These are phyloP conservation scores for Hibiscus syriacus DNA, from an alignment of 345 rosid genomes.

Conservation along the genomic window DNA sequence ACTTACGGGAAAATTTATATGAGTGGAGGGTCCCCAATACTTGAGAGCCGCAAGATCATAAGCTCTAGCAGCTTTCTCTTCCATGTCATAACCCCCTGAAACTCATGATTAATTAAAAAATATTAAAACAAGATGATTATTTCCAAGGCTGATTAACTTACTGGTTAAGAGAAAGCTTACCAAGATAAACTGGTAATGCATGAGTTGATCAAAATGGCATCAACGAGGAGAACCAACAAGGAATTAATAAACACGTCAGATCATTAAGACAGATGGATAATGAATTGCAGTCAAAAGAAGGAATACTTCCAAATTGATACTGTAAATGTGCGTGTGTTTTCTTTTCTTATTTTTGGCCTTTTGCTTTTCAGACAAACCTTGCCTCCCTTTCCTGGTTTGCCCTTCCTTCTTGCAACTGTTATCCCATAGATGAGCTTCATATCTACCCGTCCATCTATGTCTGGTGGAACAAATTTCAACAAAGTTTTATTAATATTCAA, in stretches of 20 bases:
- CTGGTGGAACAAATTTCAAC: conserved; percentile 18
- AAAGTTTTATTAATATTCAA: too few species aligned
- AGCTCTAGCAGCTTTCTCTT: conserved; percentile 78
- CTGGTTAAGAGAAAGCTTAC: conserved; percentile 24
- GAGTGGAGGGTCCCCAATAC: conserved; percentile 80
- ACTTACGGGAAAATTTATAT: conserved; percentile 60
- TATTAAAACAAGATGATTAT: background rate
- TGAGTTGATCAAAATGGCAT: conserved; percentile 31
- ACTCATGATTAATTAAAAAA: background rate
- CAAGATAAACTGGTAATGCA: conserved; percentile 55
- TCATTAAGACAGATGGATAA: background rate
- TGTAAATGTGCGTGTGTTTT: background rate
- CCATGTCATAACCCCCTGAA: conserved; percentile 84
- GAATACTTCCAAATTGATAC: background rate
- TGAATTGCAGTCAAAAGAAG: background rate
- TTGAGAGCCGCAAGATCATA: conserved; percentile 82
- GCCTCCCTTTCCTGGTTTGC: conserved; percentile 85
- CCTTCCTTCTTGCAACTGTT: conserved; percentile 91
- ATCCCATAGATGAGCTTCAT: conserved; percentile 88
- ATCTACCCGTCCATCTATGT: conserved; percentile 84
- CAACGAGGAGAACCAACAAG: conserved; percentile 15
- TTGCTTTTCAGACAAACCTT: conserved; percentile 40
- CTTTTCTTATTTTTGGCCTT: background rate
- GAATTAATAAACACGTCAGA: conserved; percentile 26
- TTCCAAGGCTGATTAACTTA: background rate